phyloP scores from a whole-genome alignment of 1,139 yeast genomes.

The Sugiyamaella paludigena region DNA sequence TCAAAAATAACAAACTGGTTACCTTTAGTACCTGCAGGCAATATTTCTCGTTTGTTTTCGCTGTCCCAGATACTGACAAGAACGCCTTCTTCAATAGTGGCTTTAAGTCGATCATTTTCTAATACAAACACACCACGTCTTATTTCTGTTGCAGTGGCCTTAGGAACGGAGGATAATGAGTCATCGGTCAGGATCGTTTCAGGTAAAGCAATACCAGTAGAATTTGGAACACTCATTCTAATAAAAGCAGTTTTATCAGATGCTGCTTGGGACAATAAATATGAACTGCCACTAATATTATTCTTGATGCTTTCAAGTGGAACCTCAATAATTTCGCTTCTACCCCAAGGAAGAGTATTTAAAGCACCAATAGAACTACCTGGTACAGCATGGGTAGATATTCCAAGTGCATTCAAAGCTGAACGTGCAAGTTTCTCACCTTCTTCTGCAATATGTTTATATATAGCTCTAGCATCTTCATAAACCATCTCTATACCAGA shows the following conservation, averaged over 20 bases:
- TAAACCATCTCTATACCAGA: slow-evolving; percentile 94
- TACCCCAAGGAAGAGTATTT: slow-evolving; percentile 69
- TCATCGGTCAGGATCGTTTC: neutral
- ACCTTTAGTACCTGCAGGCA: slow-evolving; percentile 62
- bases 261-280: slow-evolving; percentile 6
- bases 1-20: slow-evolving; percentile 78
- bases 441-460: slow-evolving; percentile 53
- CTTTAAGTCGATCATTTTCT: slow-evolving; percentile 59
- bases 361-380: slow-evolving; percentile 35
- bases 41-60: slow-evolving; percentile 59
- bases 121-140: slow-evolving; percentile 48
- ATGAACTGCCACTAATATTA: slow-evolving; percentile 1
- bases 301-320: slow-evolving; percentile 21
- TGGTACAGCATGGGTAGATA: slow-evolving; percentile 26
- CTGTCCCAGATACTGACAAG: slow-evolving; percentile 66
- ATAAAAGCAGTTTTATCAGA: slow-evolving; percentile 16
- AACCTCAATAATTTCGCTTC: slow-evolving; percentile 53
- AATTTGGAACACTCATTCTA: slow-evolving; percentile 23
- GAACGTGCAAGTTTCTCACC: slow-evolving; percentile 53
- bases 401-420: slow-evolving; percentile 49
- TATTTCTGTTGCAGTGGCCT: slow-evolving; percentile 37
- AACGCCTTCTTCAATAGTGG: slow-evolving; percentile 61
- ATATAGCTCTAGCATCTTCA: slow-evolving; percentile 86
- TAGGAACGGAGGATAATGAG: slow-evolving; percentile 10
- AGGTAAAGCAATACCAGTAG: slow-evolving; percentile 5